Evolutionary conservation across 2,329 filamentous ascomycete species (phyloP), one percentile per base, ranked within the genome.

Genomic region (Colletotrichum sp.): DNA sequence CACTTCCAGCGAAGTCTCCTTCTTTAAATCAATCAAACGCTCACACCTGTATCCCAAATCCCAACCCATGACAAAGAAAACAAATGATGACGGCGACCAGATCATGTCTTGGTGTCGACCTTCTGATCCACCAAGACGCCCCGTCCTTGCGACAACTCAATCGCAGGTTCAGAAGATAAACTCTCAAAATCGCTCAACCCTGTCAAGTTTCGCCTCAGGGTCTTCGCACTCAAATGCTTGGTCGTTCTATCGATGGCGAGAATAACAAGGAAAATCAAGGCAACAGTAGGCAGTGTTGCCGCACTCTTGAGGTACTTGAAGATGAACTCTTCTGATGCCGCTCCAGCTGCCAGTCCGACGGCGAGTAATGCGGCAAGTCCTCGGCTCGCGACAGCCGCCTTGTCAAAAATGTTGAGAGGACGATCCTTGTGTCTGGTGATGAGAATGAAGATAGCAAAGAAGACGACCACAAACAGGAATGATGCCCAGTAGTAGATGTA

Each of bases 401-500:
- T 73, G 25, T 76, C 74, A 8, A 69, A 76, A 7, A 76, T 59
- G 34, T 72, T 76, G n/a, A 76, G 60, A 13, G 74, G 74, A 13
- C 74, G 59, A 28, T 76, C 65, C 25, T 72, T 69, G 22, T 73
- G 74, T 28, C 74, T 22, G 4, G 74, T 73, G 6, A 76, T 76
- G 48, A 76, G 15, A 5, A 76, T 76, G 65, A 76, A 76, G 6
- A 76, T 30, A 7, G 57, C 74, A 6, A 76, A 69, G 13, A 66
- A 69, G n/a, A 44, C 48, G 19, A 73, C 70, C 22, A 73, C 74
- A 4, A 76, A 73, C 3, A 73, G 61, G 19, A 76, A 69, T 0
- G 74, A 76, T n/a, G 34, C 34, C 74, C 74, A 76, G 48, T 76
- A 76, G 71, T 76, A 76, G 8, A 69, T 52, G n/a, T 76, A 76